phyloP scores from a whole-genome alignment of 169 alveolate species.

The Hepatocystis sp. region DNA sequence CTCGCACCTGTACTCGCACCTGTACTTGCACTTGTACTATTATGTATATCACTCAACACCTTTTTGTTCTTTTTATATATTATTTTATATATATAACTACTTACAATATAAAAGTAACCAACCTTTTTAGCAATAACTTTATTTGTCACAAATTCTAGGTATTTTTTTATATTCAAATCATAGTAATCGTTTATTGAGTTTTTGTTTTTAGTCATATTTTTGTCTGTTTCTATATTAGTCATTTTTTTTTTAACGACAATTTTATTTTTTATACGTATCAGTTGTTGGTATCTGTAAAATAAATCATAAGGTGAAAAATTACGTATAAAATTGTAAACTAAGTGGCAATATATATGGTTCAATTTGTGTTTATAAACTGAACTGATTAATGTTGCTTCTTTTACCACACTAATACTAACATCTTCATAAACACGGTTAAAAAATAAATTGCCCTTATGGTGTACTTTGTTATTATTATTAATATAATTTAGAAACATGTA shows the following conservation, averaged over 20 bases:
- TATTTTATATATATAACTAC: constrained; percentile 7
- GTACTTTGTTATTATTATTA: constrained; percentile 13
- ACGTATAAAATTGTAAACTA: constrained; percentile 25
- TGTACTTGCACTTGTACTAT: no score
- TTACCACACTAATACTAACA: constrained; percentile 5
- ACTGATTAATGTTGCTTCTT: constrained; percentile 16
- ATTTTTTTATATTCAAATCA: constrained; percentile 12
- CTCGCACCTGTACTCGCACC: no score
- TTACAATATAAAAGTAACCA: constrained; percentile 17
- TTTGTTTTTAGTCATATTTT: no score
- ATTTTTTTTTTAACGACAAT: neutral
- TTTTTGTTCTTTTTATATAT: neutral
- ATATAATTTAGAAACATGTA: constrained; percentile 35
- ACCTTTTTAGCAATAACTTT: constrained; percentile 15
- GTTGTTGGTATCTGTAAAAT: constrained; percentile 33
- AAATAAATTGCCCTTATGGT: constrained; percentile 1
- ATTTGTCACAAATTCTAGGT: constrained; percentile 42
- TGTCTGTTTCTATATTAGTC: no score
- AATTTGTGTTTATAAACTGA: constrained; percentile 20
- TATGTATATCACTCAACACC: neutral
- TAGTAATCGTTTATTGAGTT: neutral
- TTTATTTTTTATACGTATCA: constrained; percentile 27
- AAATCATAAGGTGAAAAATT: constrained; percentile 37
- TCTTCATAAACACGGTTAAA: neutral
- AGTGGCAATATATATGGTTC: constrained; percentile 32